A percentile compares a stretch with the other conserved stretches of the same genome.
Evolutionary conservation across 2,329 filamentous ascomycete genomes (phyloP).

Genomic region (Colletotrichum kahawae): DNA sequence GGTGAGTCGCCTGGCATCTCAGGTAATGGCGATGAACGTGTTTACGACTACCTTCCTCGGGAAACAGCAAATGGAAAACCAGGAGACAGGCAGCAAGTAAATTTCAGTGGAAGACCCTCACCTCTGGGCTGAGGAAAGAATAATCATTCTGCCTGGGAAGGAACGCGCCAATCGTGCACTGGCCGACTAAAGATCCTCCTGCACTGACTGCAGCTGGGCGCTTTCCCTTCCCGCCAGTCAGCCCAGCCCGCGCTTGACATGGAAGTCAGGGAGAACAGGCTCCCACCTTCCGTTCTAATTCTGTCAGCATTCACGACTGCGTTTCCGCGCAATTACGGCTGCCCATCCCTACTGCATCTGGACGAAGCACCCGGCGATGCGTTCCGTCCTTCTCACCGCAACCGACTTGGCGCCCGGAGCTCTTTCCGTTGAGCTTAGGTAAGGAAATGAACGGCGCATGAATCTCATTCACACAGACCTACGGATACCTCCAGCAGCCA

Average conservation of each 20-base stretch:
- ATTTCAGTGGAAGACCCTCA: background rate
- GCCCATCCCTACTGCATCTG: background rate
- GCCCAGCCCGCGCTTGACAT: background rate
- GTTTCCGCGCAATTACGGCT: background rate
- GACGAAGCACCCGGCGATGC: background rate
- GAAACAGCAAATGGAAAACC: background rate
- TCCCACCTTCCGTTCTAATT: background rate
- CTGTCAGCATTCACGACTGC: background rate
- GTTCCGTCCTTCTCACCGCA: background rate
- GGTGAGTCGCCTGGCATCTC: background rate
- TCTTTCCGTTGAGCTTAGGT: background rate
- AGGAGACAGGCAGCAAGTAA: background rate
- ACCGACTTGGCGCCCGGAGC: background rate
- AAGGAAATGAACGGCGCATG: background rate
- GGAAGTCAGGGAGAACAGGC: background rate
- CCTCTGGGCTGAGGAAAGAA: background rate
- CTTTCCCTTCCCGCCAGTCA: background rate
- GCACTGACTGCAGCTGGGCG: background rate
- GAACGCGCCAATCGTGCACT: background rate
- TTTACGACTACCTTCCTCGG: background rate
- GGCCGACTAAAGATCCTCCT: background rate
- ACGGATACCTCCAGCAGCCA: background rate
- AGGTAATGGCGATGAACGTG: background rate
- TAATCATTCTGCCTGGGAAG: background rate
- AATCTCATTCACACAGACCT: background rate